phyloP scores from a whole-genome alignment of 2,329 filamentous ascomycete species.

The Ramichloridium luteum region DNA sequence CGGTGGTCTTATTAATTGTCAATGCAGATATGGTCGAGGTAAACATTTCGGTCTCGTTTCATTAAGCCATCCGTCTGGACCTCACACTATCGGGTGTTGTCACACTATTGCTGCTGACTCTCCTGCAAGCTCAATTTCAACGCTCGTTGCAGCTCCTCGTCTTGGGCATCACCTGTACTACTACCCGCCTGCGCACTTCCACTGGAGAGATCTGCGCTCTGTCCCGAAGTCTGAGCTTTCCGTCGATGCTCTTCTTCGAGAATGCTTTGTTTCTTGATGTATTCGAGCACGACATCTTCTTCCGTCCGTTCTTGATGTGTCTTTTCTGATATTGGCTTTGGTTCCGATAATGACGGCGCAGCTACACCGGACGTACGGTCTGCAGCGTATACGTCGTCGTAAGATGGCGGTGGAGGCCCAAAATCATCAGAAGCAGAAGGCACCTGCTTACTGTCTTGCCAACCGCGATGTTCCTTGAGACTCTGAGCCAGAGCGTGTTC shows the following conservation, averaged over 20 bases:
- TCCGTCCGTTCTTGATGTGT: conserved; percentile 38
- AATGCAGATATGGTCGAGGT: no score
- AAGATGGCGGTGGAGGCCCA: conserved; percentile 12
- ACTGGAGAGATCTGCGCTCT: conserved; percentile 2
- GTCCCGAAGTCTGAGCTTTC: conserved; percentile 11
- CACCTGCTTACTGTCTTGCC: conserved; percentile 10
- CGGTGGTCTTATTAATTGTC: no score
- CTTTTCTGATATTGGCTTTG: conserved; percentile 13
- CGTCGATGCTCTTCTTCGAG: conserved; percentile 49
- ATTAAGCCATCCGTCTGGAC: no score
- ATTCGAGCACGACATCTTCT: conserved; percentile 63
- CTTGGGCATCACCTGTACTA: conserved; percentile 12
- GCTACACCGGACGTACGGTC: not conserved
- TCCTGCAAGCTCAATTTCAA: conserved; percentile 44
- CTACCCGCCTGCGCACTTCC: not conserved
- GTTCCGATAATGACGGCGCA: not conserved
- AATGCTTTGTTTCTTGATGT: conserved; percentile 64
- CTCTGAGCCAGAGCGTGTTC: conserved; percentile 35
- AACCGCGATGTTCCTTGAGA: conserved; percentile 30
- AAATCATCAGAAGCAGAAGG: conserved; percentile 5
- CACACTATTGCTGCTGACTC: no score
- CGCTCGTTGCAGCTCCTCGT: conserved; percentile 43
- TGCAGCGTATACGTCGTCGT: conserved; percentile 13
- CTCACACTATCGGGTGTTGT: no score
- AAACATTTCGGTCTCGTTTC: no score